A percentile compares a stretch with the other conserved stretches of the same genome.
Conservation (phyloP, 345 rosid species). For the Excoecaria agallocha region DNA sequence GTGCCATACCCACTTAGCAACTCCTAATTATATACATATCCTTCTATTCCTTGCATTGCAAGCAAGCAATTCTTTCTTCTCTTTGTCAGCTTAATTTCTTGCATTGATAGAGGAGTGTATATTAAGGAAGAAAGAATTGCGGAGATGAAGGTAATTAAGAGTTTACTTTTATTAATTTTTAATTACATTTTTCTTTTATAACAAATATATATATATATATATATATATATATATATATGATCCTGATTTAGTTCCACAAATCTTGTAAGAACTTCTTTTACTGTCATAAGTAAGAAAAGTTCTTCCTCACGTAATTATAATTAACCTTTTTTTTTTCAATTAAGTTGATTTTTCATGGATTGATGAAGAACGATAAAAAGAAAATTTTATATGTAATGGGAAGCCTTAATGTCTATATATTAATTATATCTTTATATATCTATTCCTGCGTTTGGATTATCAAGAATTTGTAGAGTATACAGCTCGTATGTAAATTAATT, state of each 20-base stretch:
- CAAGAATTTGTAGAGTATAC: no score
- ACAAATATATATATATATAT: no score
- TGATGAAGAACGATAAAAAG: neutral
- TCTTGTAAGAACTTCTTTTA: neutral
- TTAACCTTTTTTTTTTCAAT: neutral
- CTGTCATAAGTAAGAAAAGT: neutral
- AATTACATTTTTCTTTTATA: neutral
- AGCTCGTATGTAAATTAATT: neutral
- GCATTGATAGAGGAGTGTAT: constrained; percentile 8
- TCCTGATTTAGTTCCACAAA: neutral
- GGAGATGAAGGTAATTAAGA: constrained; percentile 12
- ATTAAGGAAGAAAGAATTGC: neutral
- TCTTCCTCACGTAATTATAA: neutral
- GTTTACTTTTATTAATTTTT: neutral
- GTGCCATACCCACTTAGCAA: constrained; percentile 9
- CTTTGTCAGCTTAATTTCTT: neutral
- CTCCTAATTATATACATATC: neutral
- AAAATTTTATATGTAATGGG: neutral
- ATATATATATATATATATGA: neutral
- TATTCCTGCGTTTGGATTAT: no score
- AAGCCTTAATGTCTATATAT: neutral
- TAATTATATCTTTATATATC: neutral
- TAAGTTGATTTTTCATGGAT: neutral
- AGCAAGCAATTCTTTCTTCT: neutral
- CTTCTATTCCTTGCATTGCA: neutral